A percentile compares a stretch with the other conserved stretches of the same genome.
Conservation (phyloP, 306 rosid species). For the Hylodesmum podocarpum region DNA sequence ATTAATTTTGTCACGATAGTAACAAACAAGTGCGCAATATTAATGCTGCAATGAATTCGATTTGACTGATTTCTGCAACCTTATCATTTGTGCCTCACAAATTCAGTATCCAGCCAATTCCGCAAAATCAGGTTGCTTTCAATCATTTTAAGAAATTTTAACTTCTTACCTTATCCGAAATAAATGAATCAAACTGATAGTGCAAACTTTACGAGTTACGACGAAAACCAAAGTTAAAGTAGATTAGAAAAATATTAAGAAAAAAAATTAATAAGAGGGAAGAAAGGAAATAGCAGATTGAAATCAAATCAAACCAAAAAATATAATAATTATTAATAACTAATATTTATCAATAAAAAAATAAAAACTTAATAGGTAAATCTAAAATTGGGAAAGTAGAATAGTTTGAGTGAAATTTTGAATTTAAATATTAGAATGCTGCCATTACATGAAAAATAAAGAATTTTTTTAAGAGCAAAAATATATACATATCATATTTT, state of each 20-base stretch:
- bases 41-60: conserved; percentile 12
- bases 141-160: not conserved
- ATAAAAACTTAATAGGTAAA: too few relatives aligned
- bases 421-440: not conserved
- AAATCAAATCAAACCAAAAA: too few relatives aligned
- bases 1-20: conserved; percentile 11
- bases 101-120: not conserved
- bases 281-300: too few relatives aligned
- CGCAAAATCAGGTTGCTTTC: not conserved
- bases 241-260: not conserved
- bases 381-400: too few relatives aligned
- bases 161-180: not conserved
- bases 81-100: not conserved
- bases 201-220: not conserved
- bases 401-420: too few relatives aligned
- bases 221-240: not conserved
- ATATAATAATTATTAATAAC: too few relatives aligned
- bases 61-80: conserved; percentile 1
- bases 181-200: not conserved
- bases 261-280: too few relatives aligned
- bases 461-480: not conserved
- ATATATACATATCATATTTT: not conserved
- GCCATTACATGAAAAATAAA: not conserved
- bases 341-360: too few relatives aligned
- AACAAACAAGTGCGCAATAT: not conserved